Evolutionary conservation across 768 basidiomycete genomes (phyloP), one percentile per base, ranked within the genome.

Genomic region (Xerocomellus chrysenteron): DNA sequence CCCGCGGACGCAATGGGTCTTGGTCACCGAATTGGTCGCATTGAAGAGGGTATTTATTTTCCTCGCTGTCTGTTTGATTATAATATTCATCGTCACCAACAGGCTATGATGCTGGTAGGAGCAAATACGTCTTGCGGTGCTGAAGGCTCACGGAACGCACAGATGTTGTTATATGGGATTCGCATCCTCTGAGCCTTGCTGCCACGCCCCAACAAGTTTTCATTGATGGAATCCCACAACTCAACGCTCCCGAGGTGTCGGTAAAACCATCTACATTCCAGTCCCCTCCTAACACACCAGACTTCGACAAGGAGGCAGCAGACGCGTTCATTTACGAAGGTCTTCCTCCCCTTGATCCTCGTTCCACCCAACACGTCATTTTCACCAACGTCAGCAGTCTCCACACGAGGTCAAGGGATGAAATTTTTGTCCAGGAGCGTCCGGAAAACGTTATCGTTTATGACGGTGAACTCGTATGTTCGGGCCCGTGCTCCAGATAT

Each of bases 201-300:
- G 86, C 91, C 3, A 90, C 88, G 0, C 92, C 91, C 0, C 67
- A 75, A 13, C 84, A 86, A 54, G 84, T 90, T 28, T 95, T 86
- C 78, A 90, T 95, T 60, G 94, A 97, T 68, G 93, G 93, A 2
- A 84, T 92, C 55, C 67, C 83, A 4, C 92, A 95, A 64, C 77
- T 89, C 49, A 76, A 76, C 46, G 69, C 74, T n/a, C 78, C 79
- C 17, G 62, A 72, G 5, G 74, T 78, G 55, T 67, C 70, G 1
- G 68, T 66, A 4, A 69, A 75, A 58, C 79, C 80, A 2, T 53
- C 60, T 9, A 55, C 67, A 16, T 80, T 75, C 65, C 81, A 83
- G 58, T 62, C 64, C 8, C 48, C 69, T 7, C 88, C 90, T 0
- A 73, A 70, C 41, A 83, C 85, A 2, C 90, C 91, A 0, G 77